Evolutionary conservation across 1,284 basidiomycete species (phyloP).

Genomic region (Rhodotorula sp.): DNA sequence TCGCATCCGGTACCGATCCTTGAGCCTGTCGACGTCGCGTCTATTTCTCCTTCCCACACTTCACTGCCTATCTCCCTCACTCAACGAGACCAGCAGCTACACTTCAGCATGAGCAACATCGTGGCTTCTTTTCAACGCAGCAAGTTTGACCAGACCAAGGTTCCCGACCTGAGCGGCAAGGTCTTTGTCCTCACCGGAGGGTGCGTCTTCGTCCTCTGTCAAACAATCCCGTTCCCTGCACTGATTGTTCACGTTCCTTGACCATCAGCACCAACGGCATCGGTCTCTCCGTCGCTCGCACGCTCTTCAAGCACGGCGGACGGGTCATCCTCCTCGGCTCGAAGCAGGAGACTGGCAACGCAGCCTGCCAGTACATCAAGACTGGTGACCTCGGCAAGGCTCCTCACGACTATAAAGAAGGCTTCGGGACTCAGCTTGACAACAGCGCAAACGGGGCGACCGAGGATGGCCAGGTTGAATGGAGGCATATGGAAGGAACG

Average conservation of each 20-base stretch:
- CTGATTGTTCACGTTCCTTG: no score
- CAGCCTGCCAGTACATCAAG: conserved; percentile 37
- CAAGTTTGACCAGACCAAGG: conserved; percentile 10
- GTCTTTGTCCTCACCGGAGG: conserved; percentile 30
- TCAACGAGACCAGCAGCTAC: background rate
- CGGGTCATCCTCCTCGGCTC: conserved; percentile 25
- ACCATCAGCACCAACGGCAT: conserved; percentile 30
- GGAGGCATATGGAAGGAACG: conserved; percentile 23
- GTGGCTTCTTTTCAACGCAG: background rate
- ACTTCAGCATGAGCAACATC: background rate
- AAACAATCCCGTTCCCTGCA: no score
- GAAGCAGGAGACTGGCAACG: conserved; percentile 15
- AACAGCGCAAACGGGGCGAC: conserved; percentile 12
- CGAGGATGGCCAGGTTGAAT: conserved; percentile 18
- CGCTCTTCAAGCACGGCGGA: conserved; percentile 32
- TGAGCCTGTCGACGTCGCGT: no score
- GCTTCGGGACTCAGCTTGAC: conserved; percentile 22
- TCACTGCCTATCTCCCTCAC: background rate
- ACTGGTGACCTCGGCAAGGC: conserved; percentile 32
- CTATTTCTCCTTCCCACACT: background rate
- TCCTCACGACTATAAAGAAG: conserved; percentile 25
- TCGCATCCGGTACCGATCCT: no score
- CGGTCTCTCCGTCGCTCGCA: conserved; percentile 30
- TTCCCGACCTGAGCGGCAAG: conserved; percentile 17
- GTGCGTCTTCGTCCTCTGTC: background rate